Evolutionary conservation across 2,329 filamentous ascomycete species (phyloP), one percentile per base, ranked within the genome.

Genomic region (Chaetothyriales sp.): DNA sequence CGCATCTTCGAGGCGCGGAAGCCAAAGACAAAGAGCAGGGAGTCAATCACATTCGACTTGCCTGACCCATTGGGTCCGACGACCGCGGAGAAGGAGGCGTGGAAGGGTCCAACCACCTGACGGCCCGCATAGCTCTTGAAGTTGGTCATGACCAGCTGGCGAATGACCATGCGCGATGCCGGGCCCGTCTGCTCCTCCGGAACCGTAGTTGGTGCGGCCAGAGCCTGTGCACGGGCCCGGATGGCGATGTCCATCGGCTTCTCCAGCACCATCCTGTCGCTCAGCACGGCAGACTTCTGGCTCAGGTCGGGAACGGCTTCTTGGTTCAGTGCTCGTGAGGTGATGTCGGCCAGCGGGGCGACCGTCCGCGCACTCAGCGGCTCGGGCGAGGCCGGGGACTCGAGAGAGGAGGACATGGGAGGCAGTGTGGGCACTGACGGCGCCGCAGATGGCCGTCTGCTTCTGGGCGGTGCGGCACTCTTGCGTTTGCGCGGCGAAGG

Each of bases 1-100:
- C 92, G 79, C 92, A 98, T 98, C 70, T 98, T 98, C 74, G 90
- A 96, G 43, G 92, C 92, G 53, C 92, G 83, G 72, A 98, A 98
- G 49, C 93, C 92, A 64, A 98, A 98, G n/a, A 98, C 92, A 63
- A 98, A 98, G 0, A 98, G 78, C 25, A 98, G 73, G 1, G 92
- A 95, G 68, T 98, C 92, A 64, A 98, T 98, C 55, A 98, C 93
- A 61, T 98, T 98, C 19, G 92, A 96, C 66, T 98, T 98, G 53
- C 92, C 92, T 8, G 92, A 98, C 54, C 92, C 92, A 65, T 98
- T 98, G 47, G 93, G 92, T 0, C 92, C 93, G 8, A 98, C 92
- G 1, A 98, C 92, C 0, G 92, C 95, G 1, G 92, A 95, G 69
- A 98, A 98, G 0, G 92, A 98, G 1, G 86, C 78, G 65, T 98